Base-by-base conservation (phyloP, 805 yeast species). In the Lachancea sp. region DNA sequence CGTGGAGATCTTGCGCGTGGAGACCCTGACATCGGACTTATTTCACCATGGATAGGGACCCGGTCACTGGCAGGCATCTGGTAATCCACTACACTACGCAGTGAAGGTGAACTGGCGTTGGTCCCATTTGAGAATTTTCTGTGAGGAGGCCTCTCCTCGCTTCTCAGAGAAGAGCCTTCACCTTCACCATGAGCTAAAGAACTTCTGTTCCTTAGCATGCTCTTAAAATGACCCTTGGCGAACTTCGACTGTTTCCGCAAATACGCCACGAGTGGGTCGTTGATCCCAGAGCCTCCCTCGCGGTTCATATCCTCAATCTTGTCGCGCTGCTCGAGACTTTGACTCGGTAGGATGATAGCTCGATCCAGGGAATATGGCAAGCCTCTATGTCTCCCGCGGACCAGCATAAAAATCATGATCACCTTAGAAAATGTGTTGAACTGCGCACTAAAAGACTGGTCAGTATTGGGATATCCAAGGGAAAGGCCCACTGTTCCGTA, bases 401-500 rank as follows among this genome's bases (percentile, higher is more conserved):
- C 75, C 85, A 93, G 80, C 83, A 89, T 79, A 4, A 89, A 91
- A 51, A 87, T 80, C 32, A 93, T 80, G 2, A 91, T 86, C 37
- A 93, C 70, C 59, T 93, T 93, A 1, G 95, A 84, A 7, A 91
- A 56, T 0, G 74, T 73, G 17, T 77, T 75, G 60, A 91, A 87
- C 58, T 82, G 77, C 0, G 78, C 88, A 15, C 83, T 74, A 39
- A 93, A 77, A 1, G 97, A 86, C 7, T 88, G 71, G 49, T 75
- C 69, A 2, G 76, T 69, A 38, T 68, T 68, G 0, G 95, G 85
- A 53, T 81, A 89, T 0, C 99, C 99, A 44, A 89, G 64, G 3
- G 96, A 85, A 49, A 93, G 66, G 0, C 99, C 99, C 40, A 91
- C 98, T 0, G 96, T 90, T 63, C 98, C 97, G 65, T 93, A 95